phyloP scores from a whole-genome alignment of 2,329 filamentous ascomycete species.

The Trichoderma lentiforme region DNA sequence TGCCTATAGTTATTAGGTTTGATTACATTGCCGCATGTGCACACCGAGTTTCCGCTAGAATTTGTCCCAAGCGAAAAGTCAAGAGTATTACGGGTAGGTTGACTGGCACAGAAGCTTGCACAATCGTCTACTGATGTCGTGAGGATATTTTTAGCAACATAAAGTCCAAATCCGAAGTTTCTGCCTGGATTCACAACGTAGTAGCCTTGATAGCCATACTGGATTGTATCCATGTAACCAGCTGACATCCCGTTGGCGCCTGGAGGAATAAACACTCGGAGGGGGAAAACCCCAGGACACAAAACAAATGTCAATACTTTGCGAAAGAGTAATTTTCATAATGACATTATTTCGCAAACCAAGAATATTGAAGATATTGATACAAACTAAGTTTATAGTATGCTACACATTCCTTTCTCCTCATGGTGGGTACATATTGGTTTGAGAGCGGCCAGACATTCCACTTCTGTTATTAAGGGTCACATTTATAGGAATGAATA shows the following conservation, averaged over 20 bases:
- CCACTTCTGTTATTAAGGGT: background rate
- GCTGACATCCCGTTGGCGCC: background rate
- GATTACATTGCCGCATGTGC: background rate
- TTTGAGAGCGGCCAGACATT: background rate
- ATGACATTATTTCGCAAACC: background rate
- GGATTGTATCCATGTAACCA: background rate
- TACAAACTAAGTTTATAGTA: background rate
- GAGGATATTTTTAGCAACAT: background rate
- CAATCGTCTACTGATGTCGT: background rate
- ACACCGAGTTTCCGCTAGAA: background rate
- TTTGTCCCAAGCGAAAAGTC: background rate
- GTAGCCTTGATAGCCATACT: background rate
- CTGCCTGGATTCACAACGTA: background rate
- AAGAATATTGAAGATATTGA: background rate
- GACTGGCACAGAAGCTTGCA: background rate
- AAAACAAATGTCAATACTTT: background rate
- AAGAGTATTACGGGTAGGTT: background rate
- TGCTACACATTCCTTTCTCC: background rate
- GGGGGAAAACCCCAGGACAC: background rate
- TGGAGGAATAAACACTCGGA: background rate
- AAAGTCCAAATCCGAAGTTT: background rate
- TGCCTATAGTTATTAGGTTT: background rate
- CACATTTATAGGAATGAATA: background rate
- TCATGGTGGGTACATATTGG: background rate
- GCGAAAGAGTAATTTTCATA: background rate